These are phyloP conservation scores for Gilbertella persicaria DNA, from an alignment of 371 early-diverging fungal genomes.

Conservation along the genomic window DNA sequence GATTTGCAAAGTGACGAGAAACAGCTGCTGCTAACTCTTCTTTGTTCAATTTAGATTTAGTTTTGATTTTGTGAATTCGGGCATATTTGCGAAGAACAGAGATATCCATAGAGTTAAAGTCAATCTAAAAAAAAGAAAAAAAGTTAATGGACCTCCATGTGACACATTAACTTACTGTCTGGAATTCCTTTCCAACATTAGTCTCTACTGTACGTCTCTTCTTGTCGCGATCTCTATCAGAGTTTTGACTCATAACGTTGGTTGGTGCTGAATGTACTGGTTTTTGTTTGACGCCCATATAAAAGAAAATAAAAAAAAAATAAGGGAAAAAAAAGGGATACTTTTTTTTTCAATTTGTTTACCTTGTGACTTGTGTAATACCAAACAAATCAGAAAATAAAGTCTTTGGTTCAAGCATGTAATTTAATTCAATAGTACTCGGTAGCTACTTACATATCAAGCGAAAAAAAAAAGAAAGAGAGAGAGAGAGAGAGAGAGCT, in stretches of 20 bases:
- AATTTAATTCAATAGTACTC: too few species aligned
- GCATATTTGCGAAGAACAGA: conserved; percentile 46
- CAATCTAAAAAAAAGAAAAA: conserved; percentile 34
- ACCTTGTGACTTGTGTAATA: not conserved
- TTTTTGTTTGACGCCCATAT: conserved; percentile 40
- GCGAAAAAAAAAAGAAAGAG: too few species aligned
- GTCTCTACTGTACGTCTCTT: conserved; percentile 36
- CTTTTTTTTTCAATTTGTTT: not conserved
- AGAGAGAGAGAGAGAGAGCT: too few species aligned
- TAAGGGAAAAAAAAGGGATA: conserved; percentile 6
- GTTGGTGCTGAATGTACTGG: conserved; percentile 26
- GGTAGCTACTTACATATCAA: too few species aligned
- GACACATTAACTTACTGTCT: conserved; percentile 32
- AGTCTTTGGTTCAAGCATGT: too few species aligned
- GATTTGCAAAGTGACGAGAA: conserved; percentile 53
- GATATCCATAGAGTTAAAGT: conserved; percentile 46
- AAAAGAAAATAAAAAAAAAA: not conserved
- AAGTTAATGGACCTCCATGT: too few species aligned
- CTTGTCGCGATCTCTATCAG: conserved; percentile 47
- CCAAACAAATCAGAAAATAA: not conserved
- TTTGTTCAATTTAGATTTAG: conserved; percentile 32
- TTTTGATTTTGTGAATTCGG: conserved; percentile 46
- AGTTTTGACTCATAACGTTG: conserved; percentile 19
- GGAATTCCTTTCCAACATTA: conserved; percentile 53
- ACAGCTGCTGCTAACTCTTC: conserved; percentile 50